These are phyloP conservation scores for Candida oleophila DNA, from an alignment of 805 yeast genomes.

Conservation along the genomic window DNA sequence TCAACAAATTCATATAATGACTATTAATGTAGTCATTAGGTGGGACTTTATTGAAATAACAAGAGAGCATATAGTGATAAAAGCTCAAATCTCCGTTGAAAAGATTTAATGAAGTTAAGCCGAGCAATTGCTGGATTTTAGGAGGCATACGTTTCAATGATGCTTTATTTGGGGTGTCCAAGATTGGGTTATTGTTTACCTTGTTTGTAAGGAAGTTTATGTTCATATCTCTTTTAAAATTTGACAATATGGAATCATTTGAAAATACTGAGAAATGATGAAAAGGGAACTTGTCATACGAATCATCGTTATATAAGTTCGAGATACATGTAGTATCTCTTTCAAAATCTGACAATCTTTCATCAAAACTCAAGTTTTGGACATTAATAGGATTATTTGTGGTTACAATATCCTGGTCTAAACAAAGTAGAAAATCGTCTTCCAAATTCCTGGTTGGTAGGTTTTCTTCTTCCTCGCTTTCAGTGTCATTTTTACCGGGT, in stretches of 20 bases:
- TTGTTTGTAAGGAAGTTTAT: conserved; percentile 1
- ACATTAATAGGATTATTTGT: conserved; percentile 19
- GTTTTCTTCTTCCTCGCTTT: conserved; percentile 5
- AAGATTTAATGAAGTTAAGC: conserved; percentile 28
- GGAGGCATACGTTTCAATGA: conserved; percentile 29
- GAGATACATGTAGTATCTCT: background rate
- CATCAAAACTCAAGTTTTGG: conserved; percentile 11
- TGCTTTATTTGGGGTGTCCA: conserved; percentile 21
- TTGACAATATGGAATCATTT: conserved; percentile 39
- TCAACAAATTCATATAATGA: conserved; percentile 36
- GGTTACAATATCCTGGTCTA: conserved; percentile 33
- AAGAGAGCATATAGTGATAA: conserved; percentile 39
- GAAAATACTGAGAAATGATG: conserved; percentile 29
- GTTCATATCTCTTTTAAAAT: conserved; percentile 22
- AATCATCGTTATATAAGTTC: conserved; percentile 9
- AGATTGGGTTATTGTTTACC: conserved; percentile 10
- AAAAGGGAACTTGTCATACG: conserved; percentile 34
- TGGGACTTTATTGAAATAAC: conserved; percentile 38
- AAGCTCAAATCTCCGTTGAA: conserved; percentile 31
- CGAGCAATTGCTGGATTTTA: conserved; percentile 34
- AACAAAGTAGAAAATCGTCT: conserved; percentile 32
- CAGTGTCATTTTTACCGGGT: conserved; percentile 6
- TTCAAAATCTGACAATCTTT: conserved; percentile 13
- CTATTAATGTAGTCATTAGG: conserved; percentile 25
- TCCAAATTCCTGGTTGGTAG: conserved; percentile 15